Evolutionary conservation across 345 rosid species (phyloP).

Genomic region (Brassica cretica): DNA sequence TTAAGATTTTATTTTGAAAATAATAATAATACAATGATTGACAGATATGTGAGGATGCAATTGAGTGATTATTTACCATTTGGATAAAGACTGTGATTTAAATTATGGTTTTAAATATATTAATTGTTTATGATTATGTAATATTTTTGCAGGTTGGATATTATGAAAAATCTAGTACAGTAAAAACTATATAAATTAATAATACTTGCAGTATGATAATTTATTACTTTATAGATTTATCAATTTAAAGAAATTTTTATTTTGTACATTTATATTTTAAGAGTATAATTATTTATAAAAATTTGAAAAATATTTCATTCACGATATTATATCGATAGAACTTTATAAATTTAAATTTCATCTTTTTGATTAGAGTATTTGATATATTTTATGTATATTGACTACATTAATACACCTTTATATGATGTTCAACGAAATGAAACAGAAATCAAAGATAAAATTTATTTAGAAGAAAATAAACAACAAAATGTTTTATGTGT

Average conservation of each 20-base stretch:
- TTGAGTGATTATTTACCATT: slow-evolving; percentile 14
- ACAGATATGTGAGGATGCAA: slow-evolving; percentile 1
- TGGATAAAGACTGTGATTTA: slow-evolving; percentile 15
- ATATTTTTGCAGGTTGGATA: background rate
- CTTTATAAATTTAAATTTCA: background rate
- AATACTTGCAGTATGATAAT: background rate
- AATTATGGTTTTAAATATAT: background rate
- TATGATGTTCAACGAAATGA: background rate
- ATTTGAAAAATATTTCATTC: background rate
- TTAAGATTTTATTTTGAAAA: background rate
- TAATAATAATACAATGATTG: background rate
- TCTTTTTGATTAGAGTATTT: no score
- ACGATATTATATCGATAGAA: no score
- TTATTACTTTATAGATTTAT: no score
- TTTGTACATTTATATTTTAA: no score
- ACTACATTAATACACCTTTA: background rate
- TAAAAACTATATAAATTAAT: background rate
- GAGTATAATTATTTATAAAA: no score
- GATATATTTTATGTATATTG: background rate
- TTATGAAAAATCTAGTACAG: background rate
- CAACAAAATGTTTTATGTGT: no score
- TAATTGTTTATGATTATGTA: background rate
- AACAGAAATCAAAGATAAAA: background rate
- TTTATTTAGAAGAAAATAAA: background rate
- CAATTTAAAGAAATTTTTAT: no score